phyloP scores from a whole-genome alignment of 2,329 filamentous ascomycete species.

The Diaporthe citri region DNA sequence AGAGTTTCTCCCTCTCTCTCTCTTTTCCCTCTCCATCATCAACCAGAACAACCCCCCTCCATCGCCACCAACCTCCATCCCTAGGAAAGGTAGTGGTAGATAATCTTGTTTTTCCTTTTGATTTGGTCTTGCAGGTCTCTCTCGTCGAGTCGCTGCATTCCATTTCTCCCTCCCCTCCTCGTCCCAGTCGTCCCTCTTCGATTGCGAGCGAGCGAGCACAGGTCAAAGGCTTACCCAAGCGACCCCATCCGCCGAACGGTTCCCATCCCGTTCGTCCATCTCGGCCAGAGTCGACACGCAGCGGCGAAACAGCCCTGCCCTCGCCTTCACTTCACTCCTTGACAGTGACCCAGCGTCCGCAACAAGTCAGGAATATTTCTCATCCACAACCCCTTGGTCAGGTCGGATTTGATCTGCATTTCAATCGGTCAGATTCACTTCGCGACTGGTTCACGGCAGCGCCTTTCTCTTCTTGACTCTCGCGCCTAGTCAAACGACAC shows the following conservation, averaged over 20 bases:
- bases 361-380: constrained; percentile 13
- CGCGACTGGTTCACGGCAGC: constrained; percentile 32
- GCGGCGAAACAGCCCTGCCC: constrained; percentile 18
- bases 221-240: constrained; percentile 30
- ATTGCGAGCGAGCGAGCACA: constrained; percentile 37
- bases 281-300: constrained; percentile 25
- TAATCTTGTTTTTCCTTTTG: constrained; percentile 35
- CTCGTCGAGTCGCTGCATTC: constrained; percentile 32
- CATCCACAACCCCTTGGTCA: constrained; percentile 17
- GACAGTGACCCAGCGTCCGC: constrained; percentile 31
- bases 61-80: constrained; percentile 41
- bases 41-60: constrained; percentile 38
- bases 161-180: constrained; percentile 32
- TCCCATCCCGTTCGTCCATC: constrained; percentile 22
- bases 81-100: constrained; percentile 40
- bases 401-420: constrained; percentile 14
- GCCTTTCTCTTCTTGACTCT: constrained; percentile 33
- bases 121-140: constrained; percentile 39
- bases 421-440: constrained; percentile 34
- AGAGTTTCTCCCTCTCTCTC: constrained; percentile 32
- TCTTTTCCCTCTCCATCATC: constrained; percentile 31
- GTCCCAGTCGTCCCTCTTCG: constrained; percentile 15
- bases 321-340: constrained; percentile 32
- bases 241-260: constrained; percentile 26
- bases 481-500: constrained; percentile 3